Conservation (phyloP, 345 rosid species). For the Eucalyptus globulus region DNA sequence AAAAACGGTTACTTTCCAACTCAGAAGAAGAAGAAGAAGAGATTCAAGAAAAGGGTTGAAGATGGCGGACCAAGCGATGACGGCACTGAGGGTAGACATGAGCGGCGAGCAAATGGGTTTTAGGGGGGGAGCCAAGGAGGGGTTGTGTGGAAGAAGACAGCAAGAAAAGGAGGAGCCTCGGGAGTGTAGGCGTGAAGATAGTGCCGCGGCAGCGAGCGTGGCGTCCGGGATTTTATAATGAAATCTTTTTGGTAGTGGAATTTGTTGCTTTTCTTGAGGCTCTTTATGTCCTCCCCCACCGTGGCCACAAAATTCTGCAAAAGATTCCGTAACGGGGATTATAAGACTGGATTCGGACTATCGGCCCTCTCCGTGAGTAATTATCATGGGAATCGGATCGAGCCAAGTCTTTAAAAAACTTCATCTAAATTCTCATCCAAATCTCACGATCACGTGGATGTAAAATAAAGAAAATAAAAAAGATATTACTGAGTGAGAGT, state of each 20-base stretch:
- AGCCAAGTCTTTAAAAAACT: too few species aligned
- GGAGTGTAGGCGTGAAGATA: not conserved
- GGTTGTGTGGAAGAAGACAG: not conserved
- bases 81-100: not conserved
- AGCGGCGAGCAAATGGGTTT: not conserved
- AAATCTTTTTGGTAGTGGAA: not conserved
- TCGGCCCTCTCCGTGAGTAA: not conserved
- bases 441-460: fast-evolving
- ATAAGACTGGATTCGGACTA: not conserved
- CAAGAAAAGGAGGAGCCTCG: not conserved
- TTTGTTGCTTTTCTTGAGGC: not conserved
- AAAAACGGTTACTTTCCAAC: not conserved
- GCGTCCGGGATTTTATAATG: not conserved
- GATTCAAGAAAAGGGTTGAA: not conserved
- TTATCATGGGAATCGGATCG: not conserved
- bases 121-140: not conserved
- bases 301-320: not conserved
- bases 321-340: not conserved
- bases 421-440: too few species aligned
- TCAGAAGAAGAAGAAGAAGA: not conserved
- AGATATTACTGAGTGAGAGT: too few species aligned
- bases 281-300: not conserved
- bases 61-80: not conserved
- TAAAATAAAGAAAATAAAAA: too few species aligned
- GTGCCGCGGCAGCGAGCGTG: not conserved